phyloP scores from a whole-genome alignment of 192 early-diverging fungal species.

The Backusella australiensis region DNA sequence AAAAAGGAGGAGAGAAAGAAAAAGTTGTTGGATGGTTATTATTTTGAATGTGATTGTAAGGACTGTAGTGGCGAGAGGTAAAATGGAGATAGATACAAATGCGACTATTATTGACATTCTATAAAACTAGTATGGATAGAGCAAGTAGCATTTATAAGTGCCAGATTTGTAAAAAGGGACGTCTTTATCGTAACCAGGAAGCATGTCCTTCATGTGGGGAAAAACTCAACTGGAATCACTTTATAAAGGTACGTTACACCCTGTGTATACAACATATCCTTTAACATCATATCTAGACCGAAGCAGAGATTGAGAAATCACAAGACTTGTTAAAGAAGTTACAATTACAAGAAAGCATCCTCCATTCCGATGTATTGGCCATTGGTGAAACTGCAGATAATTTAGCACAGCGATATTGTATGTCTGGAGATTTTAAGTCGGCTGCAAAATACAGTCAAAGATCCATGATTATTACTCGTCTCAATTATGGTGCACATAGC shows the following conservation, averaged over 20 bases:
- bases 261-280: not conserved
- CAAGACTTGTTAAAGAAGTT: not conserved
- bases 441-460: conserved; percentile 10
- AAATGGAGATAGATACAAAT: not conserved
- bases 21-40: conserved; percentile 7
- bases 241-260: not conserved
- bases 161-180: conserved; percentile 9
- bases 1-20: conserved; percentile 4
- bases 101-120: not conserved
- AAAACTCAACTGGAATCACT: not conserved
- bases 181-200: conserved; percentile 5
- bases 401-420: conserved; percentile 7
- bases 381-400: conserved; percentile 10
- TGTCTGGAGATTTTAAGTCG: not conserved
- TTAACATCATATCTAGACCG: not conserved
- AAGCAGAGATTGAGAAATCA: not conserved
- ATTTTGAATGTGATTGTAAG: conserved; percentile 24
- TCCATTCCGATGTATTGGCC: not conserved
- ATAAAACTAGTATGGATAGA: not conserved
- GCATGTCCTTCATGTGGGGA: not conserved
- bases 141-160: conserved; percentile 8
- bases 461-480: conserved; percentile 7
- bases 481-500: conserved; percentile 13
- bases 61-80: not conserved
- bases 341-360: conserved; percentile 14